These are phyloP conservation scores for Termitomyces heimii DNA, from an alignment of 768 basidiomycete species.

Conservation along the genomic window DNA sequence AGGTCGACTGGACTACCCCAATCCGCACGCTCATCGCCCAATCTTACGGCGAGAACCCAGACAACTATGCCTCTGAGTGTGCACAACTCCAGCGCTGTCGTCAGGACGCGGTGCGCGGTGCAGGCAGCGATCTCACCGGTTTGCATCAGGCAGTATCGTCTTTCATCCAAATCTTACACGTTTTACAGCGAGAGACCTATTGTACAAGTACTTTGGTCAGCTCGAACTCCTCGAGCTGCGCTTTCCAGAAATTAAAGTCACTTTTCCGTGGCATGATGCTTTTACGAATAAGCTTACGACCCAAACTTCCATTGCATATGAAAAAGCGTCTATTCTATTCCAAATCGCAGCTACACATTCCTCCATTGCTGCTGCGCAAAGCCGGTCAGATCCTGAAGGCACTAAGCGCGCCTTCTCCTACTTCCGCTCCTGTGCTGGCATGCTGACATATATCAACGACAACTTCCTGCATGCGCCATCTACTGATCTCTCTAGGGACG, in stretches of 20 bases:
- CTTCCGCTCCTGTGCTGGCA: conserved; percentile 85
- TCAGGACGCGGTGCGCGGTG: conserved; percentile 94
- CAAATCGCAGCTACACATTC: conserved; percentile 95
- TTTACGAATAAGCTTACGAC: conserved; percentile 92
- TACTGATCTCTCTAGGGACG: conserved; percentile 89
- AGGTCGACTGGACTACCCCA: conserved; percentile 93
- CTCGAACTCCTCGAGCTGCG: conserved; percentile 94
- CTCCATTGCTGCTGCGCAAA: conserved; percentile 81
- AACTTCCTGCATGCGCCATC: conserved; percentile 98
- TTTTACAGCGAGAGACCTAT: conserved; percentile 70
- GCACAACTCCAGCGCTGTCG: conserved; percentile 82
- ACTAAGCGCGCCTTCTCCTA: conserved; percentile 92
- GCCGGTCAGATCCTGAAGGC: conserved; percentile 84
- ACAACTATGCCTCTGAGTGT: conserved; percentile 82
- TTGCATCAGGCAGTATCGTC: background rate
- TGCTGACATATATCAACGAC: conserved; percentile 99
- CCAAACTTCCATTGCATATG: conserved; percentile 95
- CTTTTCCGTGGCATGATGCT: conserved; percentile 96
- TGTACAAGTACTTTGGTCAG: conserved; percentile 99
- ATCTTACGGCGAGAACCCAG: conserved; percentile 91
- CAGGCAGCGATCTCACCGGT: conserved; percentile 96
- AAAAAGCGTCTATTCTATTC: conserved; percentile 97
- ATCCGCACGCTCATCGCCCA: conserved; percentile 83
- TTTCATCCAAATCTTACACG: background rate
- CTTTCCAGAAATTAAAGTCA: conserved; percentile 94